A percentile compares a stretch with the other conserved stretches of the same genome.
Conservation (phyloP, 1,284 basidiomycete genomes). For the Ustilago shanxiensis region DNA sequence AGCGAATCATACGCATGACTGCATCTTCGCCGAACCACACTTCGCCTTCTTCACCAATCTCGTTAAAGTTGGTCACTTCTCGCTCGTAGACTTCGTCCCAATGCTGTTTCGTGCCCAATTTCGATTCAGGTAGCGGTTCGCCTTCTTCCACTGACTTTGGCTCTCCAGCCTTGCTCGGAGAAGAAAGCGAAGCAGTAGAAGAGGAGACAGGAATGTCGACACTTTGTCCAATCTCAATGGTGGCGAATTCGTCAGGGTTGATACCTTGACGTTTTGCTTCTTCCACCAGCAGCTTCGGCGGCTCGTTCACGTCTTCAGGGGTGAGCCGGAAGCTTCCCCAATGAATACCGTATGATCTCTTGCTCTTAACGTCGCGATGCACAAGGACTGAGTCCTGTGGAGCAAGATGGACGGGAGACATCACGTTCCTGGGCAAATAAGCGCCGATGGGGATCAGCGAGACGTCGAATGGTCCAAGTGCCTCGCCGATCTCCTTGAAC, state of each 20-base stretch:
- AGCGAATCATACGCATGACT: conserved; percentile 80
- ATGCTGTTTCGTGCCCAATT: conserved; percentile 79
- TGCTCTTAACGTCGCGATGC: conserved; percentile 50
- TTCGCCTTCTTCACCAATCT: conserved; percentile 88
- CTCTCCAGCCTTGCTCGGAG: neutral
- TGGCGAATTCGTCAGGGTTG: conserved; percentile 37
- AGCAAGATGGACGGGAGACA: conserved; percentile 55
- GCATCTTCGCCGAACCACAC: conserved; percentile 89
- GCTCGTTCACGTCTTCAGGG: conserved; percentile 60
- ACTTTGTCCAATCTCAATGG: conserved; percentile 53
- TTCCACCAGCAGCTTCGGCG: conserved; percentile 40
- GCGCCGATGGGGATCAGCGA: conserved; percentile 61
- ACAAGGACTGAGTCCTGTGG: conserved; percentile 56
- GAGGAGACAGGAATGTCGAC: conserved; percentile 30
- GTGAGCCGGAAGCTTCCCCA: conserved; percentile 59
- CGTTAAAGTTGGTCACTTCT: conserved; percentile 82
- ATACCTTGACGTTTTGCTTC: conserved; percentile 44
- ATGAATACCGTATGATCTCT: conserved; percentile 53
- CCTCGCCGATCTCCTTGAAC: conserved; percentile 61
- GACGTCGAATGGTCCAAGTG: conserved; percentile 59
- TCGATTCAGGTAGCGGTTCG: conserved; percentile 72
- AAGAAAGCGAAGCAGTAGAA: neutral
- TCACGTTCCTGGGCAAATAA: conserved; percentile 59
- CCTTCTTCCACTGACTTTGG: neutral
- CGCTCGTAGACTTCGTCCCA: conserved; percentile 65